Evolutionary conservation across 106 monocot species (phyloP), one percentile per base, ranked within the genome.

Genomic region (Triglochin maritima): DNA sequence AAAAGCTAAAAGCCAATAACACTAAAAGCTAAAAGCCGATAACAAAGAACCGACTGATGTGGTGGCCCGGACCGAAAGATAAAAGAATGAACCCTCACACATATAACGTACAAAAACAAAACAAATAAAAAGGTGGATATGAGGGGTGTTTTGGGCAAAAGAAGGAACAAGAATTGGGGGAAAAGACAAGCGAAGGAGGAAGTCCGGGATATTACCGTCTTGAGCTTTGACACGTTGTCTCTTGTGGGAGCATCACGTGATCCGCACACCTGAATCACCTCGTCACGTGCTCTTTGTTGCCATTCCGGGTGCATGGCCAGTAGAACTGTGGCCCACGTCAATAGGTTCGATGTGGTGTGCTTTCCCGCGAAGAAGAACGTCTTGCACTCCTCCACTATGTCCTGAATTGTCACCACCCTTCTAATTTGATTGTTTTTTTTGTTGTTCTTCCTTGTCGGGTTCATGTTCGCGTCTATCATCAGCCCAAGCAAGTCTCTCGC

Each of bases 381-480:
- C 74, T 79, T 74, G 68, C 79, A 79, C 59, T 79, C 79, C 64
- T 79, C 74, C 64, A 70, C 69, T 45, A 79, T 79, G 49, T 79
- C 79, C 47, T 51, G 51, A 5, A 57, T 17, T 13, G 56, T 69
- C 2, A 73, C 57, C 44, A 1, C 17, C 58, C 46, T 55, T 52
- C 62, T 50, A 12, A 56, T 9, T 47, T 50, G 0, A 4, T 45
- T 3, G 9, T 46, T 17, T 10, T 14, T n/a, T 5, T 10, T 3
- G 11, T 57, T 7, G 57, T n/a, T 46, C 41, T 16, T n/a, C 5
- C 60, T 46, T 14, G 12, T 29, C 29, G 29, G 29, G 46, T 47
- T 44, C 48, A 6, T 53, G 68, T 55, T 57, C n/a, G 68, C 73
- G 10, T 47, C 47, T 14, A 79, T 63, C 63, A 79, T 50, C 7